Evolutionary conservation across 768 basidiomycete genomes (phyloP).

Genomic region (Daedalea quercina): DNA sequence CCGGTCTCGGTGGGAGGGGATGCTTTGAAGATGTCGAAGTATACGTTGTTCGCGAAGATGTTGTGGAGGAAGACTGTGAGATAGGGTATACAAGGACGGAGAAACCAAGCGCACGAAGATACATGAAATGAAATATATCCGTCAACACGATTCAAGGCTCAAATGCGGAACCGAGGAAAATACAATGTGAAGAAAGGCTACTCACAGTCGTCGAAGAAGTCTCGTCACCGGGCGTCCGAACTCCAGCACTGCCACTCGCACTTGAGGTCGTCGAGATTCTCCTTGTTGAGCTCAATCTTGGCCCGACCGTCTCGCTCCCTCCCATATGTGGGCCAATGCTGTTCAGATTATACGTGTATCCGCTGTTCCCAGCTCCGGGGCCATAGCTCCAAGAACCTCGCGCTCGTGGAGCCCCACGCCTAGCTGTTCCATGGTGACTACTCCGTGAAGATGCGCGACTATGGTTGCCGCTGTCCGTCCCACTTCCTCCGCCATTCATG

Average conservation of each 20-base stretch:
- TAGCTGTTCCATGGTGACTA: slow-evolving; percentile 17
- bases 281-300: slow-evolving; percentile 50
- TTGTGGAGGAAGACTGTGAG: slow-evolving; percentile 64
- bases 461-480: slow-evolving; percentile 21
- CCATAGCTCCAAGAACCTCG: slow-evolving; percentile 60
- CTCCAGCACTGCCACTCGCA: slow-evolving; percentile 38
- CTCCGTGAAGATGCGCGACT: slow-evolving; percentile 27
- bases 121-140: background rate
- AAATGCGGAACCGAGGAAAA: slow-evolving; percentile 5
- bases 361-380: slow-evolving; percentile 49
- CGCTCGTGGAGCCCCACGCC: slow-evolving; percentile 20
- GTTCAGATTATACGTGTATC: slow-evolving; percentile 27
- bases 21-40: slow-evolving; percentile 75
- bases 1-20: slow-evolving; percentile 76
- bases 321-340: slow-evolving; percentile 15
- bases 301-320: slow-evolving; percentile 48
- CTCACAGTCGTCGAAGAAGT: slow-evolving; percentile 72
- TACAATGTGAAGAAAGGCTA: slow-evolving; percentile 12
- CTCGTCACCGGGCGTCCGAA: slow-evolving; percentile 67
- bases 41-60: slow-evolving; percentile 72
- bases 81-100: slow-evolving; percentile 5
- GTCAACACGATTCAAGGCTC: slow-evolving; percentile 6
- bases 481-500: slow-evolving; percentile 25
- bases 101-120: background rate
- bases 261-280: slow-evolving; percentile 44